Conservation (phyloP, 371 early-diverging fungal genomes). For the Mortierella sp. region DNA sequence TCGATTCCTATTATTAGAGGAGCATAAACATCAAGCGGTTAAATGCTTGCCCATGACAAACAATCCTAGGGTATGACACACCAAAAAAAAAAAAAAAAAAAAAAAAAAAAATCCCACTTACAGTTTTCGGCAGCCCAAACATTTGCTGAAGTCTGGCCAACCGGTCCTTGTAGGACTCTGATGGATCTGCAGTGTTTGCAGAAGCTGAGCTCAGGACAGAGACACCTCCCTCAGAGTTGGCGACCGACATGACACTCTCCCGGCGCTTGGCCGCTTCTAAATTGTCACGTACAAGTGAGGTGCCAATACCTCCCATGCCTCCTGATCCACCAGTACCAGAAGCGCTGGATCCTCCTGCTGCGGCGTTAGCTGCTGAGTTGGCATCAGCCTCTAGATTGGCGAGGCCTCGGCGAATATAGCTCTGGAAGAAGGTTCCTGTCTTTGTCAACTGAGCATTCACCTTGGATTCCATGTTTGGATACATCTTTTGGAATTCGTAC, state of each 20-base stretch:
- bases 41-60: neutral
- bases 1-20: conserved; percentile 24
- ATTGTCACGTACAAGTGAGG: neutral
- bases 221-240: conserved; percentile 13
- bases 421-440: conserved; percentile 80
- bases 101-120: conserved; percentile 7
- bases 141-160: conserved; percentile 68
- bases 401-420: conserved; percentile 79
- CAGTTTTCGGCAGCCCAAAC: conserved; percentile 61
- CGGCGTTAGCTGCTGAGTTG: conserved; percentile 44
- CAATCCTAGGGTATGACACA: neutral
- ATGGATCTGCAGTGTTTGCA: conserved; percentile 21
- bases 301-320: neutral
- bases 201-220: neutral
- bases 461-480: conserved; percentile 69
- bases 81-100: neutral
- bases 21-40: neutral
- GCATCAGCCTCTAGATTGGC: conserved; percentile 73
- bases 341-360: neutral
- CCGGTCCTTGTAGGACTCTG: conserved; percentile 56
- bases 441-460: conserved; percentile 70
- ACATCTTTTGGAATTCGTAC: conserved; percentile 79
- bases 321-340: neutral
- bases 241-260: conserved; percentile 35
- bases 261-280: conserved; percentile 21